These are phyloP conservation scores for Nakaseomyces bracarensis DNA, from an alignment of 1,139 yeast species.

Conservation along the genomic window DNA sequence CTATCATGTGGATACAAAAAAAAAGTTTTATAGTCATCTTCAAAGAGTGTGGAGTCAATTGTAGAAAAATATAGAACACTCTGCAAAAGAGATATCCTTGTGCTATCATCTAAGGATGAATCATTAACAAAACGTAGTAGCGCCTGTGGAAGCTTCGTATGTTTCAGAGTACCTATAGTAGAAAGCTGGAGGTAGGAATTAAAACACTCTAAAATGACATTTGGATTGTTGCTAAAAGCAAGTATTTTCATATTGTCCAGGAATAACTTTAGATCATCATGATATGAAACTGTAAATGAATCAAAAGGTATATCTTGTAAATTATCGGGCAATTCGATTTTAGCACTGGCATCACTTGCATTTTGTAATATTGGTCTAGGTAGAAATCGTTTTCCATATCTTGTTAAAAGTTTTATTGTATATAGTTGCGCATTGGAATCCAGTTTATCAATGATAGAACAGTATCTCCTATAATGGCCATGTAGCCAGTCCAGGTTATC, in stretches of 20 bases:
- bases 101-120: constrained; percentile 31
- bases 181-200: constrained; percentile 48
- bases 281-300: constrained; percentile 39
- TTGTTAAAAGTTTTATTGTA: constrained; percentile 53
- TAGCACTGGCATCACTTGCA: constrained; percentile 23
- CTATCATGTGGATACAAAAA: constrained; percentile 54
- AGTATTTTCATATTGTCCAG: constrained; percentile 41
- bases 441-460: constrained; percentile 45
- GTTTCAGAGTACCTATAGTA: constrained; percentile 43
- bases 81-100: constrained; percentile 38
- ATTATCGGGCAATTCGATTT: constrained; percentile 38
- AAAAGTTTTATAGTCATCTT: constrained; percentile 44
- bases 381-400: constrained; percentile 56
- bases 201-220: constrained; percentile 54
- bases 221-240: constrained; percentile 46
- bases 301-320: constrained; percentile 35
- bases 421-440: constrained; percentile 73
- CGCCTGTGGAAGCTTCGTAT: constrained; percentile 43
- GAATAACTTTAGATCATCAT: constrained; percentile 51
- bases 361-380: constrained; percentile 41
- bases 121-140: constrained; percentile 37
- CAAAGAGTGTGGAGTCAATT: constrained; percentile 41
- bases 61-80: constrained; percentile 37
- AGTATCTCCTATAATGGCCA: constrained; percentile 55
- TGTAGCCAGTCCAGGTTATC: constrained; percentile 59